Evolutionary conservation across 2,329 filamentous ascomycete species (phyloP).

Genomic region (Venturia nashicola): DNA sequence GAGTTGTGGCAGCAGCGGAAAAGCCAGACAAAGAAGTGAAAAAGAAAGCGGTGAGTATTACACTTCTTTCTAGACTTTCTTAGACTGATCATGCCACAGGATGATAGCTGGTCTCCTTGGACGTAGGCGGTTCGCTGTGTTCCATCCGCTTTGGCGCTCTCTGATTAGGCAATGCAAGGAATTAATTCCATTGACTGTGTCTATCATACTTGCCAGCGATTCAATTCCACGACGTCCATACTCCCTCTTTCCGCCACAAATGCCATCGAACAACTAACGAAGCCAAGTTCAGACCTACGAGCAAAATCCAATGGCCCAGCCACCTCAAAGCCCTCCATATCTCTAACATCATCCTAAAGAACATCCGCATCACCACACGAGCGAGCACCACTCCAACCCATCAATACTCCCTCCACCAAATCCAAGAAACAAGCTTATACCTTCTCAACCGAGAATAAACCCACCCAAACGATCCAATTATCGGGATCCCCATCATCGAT

Average conservation of each 20-base stretch:
- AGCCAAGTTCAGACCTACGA: conserved; percentile 9
- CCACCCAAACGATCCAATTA: background rate
- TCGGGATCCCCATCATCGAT: conserved; percentile 5
- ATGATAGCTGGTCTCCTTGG: background rate
- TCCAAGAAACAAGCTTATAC: conserved; percentile 7
- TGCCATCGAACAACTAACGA: conserved; percentile 7
- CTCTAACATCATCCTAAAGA: background rate
- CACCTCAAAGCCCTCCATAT: conserved; percentile 6
- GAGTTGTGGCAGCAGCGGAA: background rate
- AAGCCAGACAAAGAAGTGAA: background rate
- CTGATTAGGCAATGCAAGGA: background rate
- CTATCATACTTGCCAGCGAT: background rate
- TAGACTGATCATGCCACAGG: background rate
- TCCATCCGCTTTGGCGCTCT: background rate
- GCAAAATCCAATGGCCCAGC: conserved; percentile 4
- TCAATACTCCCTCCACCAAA: conserved; percentile 4
- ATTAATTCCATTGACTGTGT: background rate
- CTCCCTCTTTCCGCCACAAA: background rate
- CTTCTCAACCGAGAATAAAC: conserved; percentile 3
- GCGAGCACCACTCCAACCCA: conserved; percentile 7
- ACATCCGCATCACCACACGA: conserved; percentile 3
- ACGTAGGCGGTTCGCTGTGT: background rate
- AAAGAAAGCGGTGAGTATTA: background rate
- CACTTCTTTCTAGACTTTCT: background rate
- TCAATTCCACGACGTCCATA: background rate